phyloP scores from a whole-genome alignment of 345 rosid genomes.

The Eutrema yunnanense region DNA sequence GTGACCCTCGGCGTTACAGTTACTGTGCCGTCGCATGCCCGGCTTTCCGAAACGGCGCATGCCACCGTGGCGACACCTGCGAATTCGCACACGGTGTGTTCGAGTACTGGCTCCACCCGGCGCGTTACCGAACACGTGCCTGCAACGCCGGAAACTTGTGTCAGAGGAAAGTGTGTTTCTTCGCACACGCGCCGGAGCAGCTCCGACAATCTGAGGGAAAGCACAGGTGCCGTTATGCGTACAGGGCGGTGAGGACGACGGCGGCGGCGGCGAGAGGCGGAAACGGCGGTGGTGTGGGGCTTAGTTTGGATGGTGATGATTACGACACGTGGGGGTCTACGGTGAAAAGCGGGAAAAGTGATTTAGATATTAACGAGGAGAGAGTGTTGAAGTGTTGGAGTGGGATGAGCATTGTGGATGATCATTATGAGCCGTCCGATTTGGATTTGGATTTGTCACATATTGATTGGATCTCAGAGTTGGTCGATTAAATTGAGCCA shows the following conservation, averaged over 20 bases:
- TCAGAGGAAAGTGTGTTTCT: slow-evolving; percentile 73
- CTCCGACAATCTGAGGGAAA: slow-evolving; percentile 37
- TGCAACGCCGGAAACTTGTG: slow-evolving; percentile 65
- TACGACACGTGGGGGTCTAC: slow-evolving; percentile 16
- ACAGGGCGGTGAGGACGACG: slow-evolving; percentile 22
- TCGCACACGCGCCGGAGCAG: slow-evolving; percentile 74
- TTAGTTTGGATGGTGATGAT: slow-evolving; percentile 18
- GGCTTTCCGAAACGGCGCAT: slow-evolving; percentile 55
- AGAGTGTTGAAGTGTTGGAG: slow-evolving; percentile 32
- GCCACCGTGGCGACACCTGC: slow-evolving; percentile 61
- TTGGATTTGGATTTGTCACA: slow-evolving; percentile 32
- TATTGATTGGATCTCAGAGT: slow-evolving; percentile 43
- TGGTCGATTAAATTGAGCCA: slow-evolving; percentile 31
- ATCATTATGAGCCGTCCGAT: slow-evolving; percentile 23
- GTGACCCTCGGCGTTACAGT: slow-evolving; percentile 64
- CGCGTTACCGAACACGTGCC: slow-evolving; percentile 61
- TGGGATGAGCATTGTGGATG: slow-evolving; percentile 35
- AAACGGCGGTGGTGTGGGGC: not conserved
- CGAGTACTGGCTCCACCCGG: slow-evolving; percentile 87
- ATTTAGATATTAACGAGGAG: slow-evolving; percentile 31
- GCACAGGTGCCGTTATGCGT: slow-evolving; percentile 24
- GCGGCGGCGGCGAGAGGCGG: slow-evolving; percentile 6
- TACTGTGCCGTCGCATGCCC: slow-evolving; percentile 75
- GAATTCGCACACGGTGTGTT: slow-evolving; percentile 77
- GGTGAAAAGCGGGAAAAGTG: slow-evolving; percentile 7